A percentile compares a stretch with the other conserved stretches of the same genome.
Evolutionary conservation across 768 basidiomycete species (phyloP).

Genomic region (Leccinum ochraceum): DNA sequence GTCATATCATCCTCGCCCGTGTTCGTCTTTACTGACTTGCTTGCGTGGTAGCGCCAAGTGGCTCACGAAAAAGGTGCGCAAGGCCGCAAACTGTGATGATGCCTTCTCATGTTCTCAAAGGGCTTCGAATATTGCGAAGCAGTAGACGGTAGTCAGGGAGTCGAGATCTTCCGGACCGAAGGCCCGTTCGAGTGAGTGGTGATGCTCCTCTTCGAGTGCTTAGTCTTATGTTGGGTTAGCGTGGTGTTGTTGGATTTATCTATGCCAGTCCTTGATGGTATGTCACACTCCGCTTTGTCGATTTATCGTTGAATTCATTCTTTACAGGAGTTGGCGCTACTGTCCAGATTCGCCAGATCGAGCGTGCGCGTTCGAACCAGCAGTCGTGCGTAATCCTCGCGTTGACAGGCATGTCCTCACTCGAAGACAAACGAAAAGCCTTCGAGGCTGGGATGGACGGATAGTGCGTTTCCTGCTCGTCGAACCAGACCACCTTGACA

Average conservation of each 20-base stretch:
- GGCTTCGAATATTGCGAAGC: constrained; percentile 79
- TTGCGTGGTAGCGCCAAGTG: constrained; percentile 50
- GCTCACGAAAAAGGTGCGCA: constrained; percentile 56
- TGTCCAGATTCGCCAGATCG: constrained; percentile 75
- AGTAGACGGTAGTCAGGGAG: constrained; percentile 83
- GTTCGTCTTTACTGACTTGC: constrained; percentile 12
- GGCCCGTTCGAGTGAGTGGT: constrained; percentile 83
- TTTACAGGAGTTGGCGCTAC: constrained; percentile 77
- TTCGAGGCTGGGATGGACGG: constrained; percentile 94
- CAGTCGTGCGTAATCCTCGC: constrained; percentile 69
- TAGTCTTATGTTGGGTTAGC: constrained; percentile 40
- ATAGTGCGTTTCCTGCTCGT: constrained; percentile 63
- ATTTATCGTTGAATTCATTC: neutral
- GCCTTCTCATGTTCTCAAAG: constrained; percentile 32
- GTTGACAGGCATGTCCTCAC: constrained; percentile 89
- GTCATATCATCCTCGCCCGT: constrained; percentile 31
- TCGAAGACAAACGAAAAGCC: constrained; percentile 89
- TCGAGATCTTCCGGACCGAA: constrained; percentile 66
- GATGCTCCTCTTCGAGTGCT: neutral
- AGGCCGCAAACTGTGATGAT: neutral
- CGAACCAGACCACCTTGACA: neutral
- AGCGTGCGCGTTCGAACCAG: constrained; percentile 41
- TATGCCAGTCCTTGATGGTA: constrained; percentile 93
- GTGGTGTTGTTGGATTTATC: constrained; percentile 87
- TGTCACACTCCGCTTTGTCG: constrained; percentile 14